A percentile compares a stretch with the other conserved stretches of the same genome.
Conservation (phyloP, 345 rosid species). For the Chamaenerion angustifolium region DNA sequence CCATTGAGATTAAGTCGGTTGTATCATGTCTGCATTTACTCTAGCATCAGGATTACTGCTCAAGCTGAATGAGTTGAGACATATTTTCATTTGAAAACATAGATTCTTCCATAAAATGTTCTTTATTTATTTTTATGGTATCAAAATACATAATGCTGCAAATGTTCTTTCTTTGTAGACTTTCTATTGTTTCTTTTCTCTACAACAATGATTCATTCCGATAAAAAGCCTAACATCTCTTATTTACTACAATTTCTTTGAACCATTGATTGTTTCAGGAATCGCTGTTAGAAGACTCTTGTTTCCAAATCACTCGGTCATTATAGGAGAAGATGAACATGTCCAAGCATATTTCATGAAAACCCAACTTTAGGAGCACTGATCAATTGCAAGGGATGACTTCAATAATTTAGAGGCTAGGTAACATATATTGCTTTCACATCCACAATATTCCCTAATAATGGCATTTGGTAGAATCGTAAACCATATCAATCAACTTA, state of each 20-base stretch:
- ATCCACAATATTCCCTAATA: not conserved
- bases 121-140: too few species aligned
- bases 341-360: conserved; percentile 8
- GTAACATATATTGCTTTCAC: not conserved
- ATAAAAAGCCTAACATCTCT: too few species aligned
- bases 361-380: not conserved
- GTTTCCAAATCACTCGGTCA: conserved; percentile 22
- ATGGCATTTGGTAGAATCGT: not conserved
- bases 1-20: too few species aligned
- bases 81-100: too few species aligned
- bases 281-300: conserved; percentile 47
- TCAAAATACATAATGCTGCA: too few species aligned
- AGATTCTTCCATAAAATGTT: too few species aligned
- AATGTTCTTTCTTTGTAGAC: too few species aligned
- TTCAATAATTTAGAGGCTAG: not conserved
- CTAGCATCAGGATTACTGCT: too few species aligned
- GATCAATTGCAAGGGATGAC: conserved; percentile 6
- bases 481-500: not conserved
- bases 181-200: too few species aligned
- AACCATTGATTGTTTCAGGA: conserved; percentile 29
- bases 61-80: too few species aligned
- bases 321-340: conserved; percentile 25
- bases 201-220: too few species aligned
- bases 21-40: too few species aligned
- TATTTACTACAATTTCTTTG: conserved; percentile 1